These are phyloP conservation scores for Trypanosoma rangeli DNA, from an alignment of 208 protist species.

Conservation along the genomic window DNA sequence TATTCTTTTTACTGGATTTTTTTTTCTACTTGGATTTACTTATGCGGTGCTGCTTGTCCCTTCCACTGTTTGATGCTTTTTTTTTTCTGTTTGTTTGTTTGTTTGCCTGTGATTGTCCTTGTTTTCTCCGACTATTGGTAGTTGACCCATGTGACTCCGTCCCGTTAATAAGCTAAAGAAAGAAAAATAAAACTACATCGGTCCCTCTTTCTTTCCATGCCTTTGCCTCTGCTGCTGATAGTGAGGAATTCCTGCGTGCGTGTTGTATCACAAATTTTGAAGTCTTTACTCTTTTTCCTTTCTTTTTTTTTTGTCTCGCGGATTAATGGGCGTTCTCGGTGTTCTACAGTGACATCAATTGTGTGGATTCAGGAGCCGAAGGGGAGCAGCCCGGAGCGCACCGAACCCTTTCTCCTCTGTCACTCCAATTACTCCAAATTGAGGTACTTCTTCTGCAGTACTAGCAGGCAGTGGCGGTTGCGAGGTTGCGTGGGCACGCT, in stretches of 20 bases:
- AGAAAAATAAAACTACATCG: neutral
- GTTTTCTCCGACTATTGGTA: neutral
- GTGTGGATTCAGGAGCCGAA: neutral
- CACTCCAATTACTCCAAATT: neutral
- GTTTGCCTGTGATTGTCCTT: slow-evolving; percentile 13
- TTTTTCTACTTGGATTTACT: too few relatives aligned
- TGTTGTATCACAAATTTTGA: neutral
- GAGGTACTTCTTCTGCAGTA: slow-evolving; percentile 2
- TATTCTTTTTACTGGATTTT: neutral
- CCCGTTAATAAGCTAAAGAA: neutral
- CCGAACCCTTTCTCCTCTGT: neutral
- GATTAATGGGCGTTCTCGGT: neutral
- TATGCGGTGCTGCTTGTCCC: neutral
- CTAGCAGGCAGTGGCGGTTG: neutral
- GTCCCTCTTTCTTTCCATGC: neutral
- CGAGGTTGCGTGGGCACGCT: slow-evolving; percentile 3
- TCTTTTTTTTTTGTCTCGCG: slow-evolving; percentile 13
- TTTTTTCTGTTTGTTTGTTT: neutral
- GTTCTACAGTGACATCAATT: neutral
- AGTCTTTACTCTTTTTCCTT: neutral
- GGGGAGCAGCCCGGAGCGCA: too few relatives aligned
- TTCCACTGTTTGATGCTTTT: neutral
- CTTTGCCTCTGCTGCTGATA: neutral
- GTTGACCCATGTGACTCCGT: neutral
- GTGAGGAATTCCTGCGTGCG: neutral